phyloP scores from a whole-genome alignment of 2,329 filamentous ascomycete species.

The Alternaria hordeiaustralica region DNA sequence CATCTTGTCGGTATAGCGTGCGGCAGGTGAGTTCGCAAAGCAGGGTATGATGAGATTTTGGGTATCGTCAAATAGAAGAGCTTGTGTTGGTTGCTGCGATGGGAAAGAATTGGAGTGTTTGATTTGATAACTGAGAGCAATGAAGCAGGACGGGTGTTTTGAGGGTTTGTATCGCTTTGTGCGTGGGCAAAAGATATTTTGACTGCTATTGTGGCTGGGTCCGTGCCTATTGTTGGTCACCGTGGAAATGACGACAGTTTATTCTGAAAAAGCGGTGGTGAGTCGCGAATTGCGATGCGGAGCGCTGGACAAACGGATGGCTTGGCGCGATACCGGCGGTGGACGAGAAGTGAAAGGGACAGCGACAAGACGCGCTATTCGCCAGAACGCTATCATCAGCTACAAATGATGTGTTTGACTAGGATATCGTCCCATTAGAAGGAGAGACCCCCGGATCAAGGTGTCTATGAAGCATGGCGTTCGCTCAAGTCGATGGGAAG shows the following conservation, averaged over 20 bases:
- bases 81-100: not conserved
- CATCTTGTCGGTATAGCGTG: not conserved
- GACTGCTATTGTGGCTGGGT: not conserved
- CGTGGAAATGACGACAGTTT: not conserved
- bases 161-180: not conserved
- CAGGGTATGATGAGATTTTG: not conserved
- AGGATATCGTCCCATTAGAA: not conserved
- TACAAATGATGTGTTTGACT: not conserved
- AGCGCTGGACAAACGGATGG: slow-evolving; percentile 2
- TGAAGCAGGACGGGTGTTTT: not conserved
- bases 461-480: not conserved
- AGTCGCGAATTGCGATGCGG: not conserved
- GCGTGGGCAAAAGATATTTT: not conserved
- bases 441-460: not conserved
- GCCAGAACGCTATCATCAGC: not conserved
- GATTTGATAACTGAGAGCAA: not conserved
- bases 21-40: not conserved
- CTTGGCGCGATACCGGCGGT: slow-evolving; percentile 1
- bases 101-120: not conserved
- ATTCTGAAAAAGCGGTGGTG: not conserved
- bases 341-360: not conserved
- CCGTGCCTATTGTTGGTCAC: not conserved
- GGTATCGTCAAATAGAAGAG: not conserved
- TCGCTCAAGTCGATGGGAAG: not conserved
- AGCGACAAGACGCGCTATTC: not conserved